Evolutionary conservation across 1,139 yeast genomes (phyloP).

Genomic region (Taphrina confusa): DNA sequence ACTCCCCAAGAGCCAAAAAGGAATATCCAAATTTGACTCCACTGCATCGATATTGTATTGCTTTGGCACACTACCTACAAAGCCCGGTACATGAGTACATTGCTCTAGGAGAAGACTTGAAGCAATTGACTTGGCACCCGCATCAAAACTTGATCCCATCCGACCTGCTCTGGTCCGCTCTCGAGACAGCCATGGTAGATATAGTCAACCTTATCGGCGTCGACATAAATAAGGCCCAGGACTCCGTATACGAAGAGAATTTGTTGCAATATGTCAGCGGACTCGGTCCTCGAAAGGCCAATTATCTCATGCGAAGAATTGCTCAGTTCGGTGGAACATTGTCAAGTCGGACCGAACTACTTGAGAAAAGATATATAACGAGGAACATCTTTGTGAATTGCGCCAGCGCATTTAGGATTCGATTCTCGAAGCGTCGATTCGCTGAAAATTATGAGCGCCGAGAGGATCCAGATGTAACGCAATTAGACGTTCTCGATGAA

Average conservation of each 20-base stretch:
- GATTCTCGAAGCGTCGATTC: constrained; percentile 49
- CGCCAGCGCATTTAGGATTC: constrained; percentile 83
- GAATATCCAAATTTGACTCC: constrained; percentile 90
- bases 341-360: constrained; percentile 71
- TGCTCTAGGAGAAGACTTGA: constrained; percentile 64
- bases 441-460: constrained; percentile 50
- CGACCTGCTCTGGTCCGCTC: constrained; percentile 64
- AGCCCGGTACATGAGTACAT: constrained; percentile 88
- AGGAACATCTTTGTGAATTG: constrained; percentile 85
- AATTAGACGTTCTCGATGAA: constrained; percentile 74
- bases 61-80: constrained; percentile 86
- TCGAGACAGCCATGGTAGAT: constrained; percentile 85
- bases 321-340: constrained; percentile 71
- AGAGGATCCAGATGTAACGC: constrained; percentile 57
- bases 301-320: constrained; percentile 79
- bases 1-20: constrained; percentile 68
- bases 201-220: constrained; percentile 88
- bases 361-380: constrained; percentile 75
- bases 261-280: constrained; percentile 81
- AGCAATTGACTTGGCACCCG: constrained; percentile 68
- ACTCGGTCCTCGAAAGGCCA: constrained; percentile 91
- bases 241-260: constrained; percentile 70
- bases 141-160: constrained; percentile 70
- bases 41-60: constrained; percentile 81
- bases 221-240: constrained; percentile 84